These are phyloP conservation scores for Pezicula neosporulosa DNA, from an alignment of 2,329 filamentous ascomycete species.

Conservation along the genomic window DNA sequence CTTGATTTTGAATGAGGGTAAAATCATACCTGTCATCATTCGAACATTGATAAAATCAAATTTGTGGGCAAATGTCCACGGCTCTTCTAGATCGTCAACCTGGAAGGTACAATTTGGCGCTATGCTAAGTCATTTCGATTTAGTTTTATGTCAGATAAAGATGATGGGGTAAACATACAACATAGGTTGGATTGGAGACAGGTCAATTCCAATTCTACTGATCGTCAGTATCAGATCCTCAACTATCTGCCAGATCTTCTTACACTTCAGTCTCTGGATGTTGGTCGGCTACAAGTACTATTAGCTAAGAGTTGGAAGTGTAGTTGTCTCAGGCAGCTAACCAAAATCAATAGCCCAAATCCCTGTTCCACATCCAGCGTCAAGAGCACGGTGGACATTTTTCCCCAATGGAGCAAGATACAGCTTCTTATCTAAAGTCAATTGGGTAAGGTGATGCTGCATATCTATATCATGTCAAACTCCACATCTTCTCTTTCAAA, in stretches of 20 bases:
- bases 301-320: too few species aligned
- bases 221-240: too few species aligned
- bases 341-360: background rate
- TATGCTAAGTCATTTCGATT: slow-evolving; percentile 22
- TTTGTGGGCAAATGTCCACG: slow-evolving; percentile 40
- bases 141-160: too few species aligned
- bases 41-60: slow-evolving; percentile 47
- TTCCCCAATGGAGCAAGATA: background rate
- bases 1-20: background rate
- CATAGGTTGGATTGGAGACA: too few species aligned
- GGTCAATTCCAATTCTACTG: too few species aligned
- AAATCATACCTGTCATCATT: slow-evolving; percentile 17
- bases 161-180: too few species aligned
- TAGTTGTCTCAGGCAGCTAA: too few species aligned
- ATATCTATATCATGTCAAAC: too few species aligned
- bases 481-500: too few species aligned
- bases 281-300: too few species aligned
- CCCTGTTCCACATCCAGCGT: background rate
- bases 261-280: too few species aligned
- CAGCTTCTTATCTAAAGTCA: background rate
- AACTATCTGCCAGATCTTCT: too few species aligned
- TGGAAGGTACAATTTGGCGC: slow-evolving; percentile 47
- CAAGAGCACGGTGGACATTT: background rate
- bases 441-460: background rate
- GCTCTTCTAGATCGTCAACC: slow-evolving; percentile 45